Conservation (phyloP, 352 stramenopile species). For the Phytopythium oedochilum region DNA sequence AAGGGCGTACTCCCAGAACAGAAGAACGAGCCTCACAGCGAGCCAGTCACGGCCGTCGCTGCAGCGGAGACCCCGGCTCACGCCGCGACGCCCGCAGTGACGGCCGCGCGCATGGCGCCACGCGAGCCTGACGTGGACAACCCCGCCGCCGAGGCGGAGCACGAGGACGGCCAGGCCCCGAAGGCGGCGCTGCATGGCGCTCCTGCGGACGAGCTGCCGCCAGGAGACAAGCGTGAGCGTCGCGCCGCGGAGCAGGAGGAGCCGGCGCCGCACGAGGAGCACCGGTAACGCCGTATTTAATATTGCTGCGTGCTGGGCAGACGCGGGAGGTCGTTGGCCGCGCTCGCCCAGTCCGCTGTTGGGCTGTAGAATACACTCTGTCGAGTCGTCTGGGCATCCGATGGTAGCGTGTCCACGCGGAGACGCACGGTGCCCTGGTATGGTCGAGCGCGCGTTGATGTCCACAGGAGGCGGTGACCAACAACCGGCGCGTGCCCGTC, state of each 20-base stretch:
- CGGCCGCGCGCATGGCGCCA: not conserved
- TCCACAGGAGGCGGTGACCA: not conserved
- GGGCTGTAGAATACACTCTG: too few relatives aligned
- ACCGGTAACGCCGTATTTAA: constrained; percentile 2
- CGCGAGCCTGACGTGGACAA: not conserved
- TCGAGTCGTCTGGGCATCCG: too few relatives aligned
- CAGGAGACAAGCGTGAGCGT: not conserved
- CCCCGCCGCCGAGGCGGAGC: not conserved
- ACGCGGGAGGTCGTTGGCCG: too few relatives aligned
- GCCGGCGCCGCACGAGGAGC: not conserved
- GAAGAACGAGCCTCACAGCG: not conserved
- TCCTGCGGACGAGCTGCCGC: not conserved
- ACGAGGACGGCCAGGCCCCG: not conserved
- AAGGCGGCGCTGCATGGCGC: not conserved
- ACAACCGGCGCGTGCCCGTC: not conserved
- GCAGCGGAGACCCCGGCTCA: not conserved
- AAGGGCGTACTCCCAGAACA: not conserved
- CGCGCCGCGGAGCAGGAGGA: not conserved
- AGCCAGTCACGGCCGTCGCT: not conserved
- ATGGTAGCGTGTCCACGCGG: too few relatives aligned
- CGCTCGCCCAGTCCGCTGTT: too few relatives aligned
- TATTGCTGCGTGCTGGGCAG: not conserved
- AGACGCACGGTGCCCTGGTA: not conserved
- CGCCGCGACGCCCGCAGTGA: not conserved
- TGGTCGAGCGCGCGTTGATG: not conserved